Evolutionary conservation across 2,329 filamentous ascomycete genomes (phyloP).

Genomic region (Colletotrichum musicola): DNA sequence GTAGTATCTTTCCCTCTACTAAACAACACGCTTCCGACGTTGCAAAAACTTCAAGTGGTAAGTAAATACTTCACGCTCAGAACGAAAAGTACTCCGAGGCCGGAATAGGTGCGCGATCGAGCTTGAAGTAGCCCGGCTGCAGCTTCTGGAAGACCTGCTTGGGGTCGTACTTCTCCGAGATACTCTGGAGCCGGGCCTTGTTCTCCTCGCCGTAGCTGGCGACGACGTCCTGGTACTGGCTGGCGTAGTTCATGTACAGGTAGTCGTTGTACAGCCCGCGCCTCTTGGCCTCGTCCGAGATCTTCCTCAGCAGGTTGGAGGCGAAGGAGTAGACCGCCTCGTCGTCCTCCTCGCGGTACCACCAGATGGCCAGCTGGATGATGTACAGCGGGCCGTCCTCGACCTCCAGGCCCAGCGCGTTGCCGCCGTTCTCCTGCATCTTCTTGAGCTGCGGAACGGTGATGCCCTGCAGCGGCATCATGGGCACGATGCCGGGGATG

Average conservation of each 20-base stretch:
- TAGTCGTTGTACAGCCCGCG: conserved; percentile 40
- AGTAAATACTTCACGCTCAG: too few relatives aligned
- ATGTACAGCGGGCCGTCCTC: conserved; percentile 44
- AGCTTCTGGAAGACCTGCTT: conserved; percentile 49
- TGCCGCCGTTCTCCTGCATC: conserved; percentile 54
- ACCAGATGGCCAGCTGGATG: conserved; percentile 42
- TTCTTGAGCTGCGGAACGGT: conserved; percentile 50
- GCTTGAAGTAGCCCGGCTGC: conserved; percentile 48
- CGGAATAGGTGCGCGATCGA: conserved; percentile 39
- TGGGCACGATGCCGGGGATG: conserved; percentile 44
- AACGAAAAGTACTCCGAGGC: conserved; percentile 30
- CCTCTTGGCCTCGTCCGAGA: conserved; percentile 37
- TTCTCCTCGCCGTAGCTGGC: conserved; percentile 54
- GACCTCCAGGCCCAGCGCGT: conserved; percentile 50
- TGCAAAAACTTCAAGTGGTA: too few relatives aligned
- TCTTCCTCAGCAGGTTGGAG: conserved; percentile 37
- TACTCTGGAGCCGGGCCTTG: conserved; percentile 45
- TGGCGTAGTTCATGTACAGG: conserved; percentile 60
- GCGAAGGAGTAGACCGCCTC: conserved; percentile 39
- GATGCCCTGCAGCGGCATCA: conserved; percentile 55
- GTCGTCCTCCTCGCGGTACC: conserved; percentile 41
- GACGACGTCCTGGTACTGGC: conserved; percentile 53
- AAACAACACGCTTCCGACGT: too few relatives aligned
- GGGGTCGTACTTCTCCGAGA: conserved; percentile 51
- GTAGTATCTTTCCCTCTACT: too few relatives aligned